phyloP scores from a whole-genome alignment of 768 basidiomycete species.

The Botryobasidium botryosum region DNA sequence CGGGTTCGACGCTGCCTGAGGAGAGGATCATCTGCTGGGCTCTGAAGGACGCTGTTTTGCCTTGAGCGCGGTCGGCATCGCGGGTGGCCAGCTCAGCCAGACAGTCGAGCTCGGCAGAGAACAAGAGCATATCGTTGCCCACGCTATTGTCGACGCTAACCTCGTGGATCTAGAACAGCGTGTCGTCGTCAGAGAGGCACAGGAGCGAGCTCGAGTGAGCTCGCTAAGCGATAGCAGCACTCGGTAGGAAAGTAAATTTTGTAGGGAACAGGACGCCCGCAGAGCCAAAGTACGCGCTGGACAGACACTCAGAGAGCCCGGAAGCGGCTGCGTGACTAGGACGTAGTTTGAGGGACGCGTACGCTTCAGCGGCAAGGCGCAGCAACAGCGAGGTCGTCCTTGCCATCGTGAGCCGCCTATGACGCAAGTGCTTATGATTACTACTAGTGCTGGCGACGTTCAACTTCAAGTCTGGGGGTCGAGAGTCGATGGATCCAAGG shows the following conservation, averaged over 20 bases:
- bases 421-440: too few relatives aligned
- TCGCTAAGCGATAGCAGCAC: constrained; percentile 4
- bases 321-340: too few relatives aligned
- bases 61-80: not conserved
- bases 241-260: constrained; percentile 10
- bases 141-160: constrained; percentile 18
- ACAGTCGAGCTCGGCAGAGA: constrained; percentile 5
- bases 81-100: not conserved
- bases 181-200: constrained; percentile 1
- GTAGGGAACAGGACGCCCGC: constrained; percentile 16
- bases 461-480: too few relatives aligned
- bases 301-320: too few relatives aligned
- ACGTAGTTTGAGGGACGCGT: too few relatives aligned
- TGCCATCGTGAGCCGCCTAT: too few relatives aligned
- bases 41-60: not conserved
- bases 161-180: constrained; percentile 21
- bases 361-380: too few relatives aligned
- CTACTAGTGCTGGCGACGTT: too few relatives aligned
- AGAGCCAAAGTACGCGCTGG: constrained; percentile 6
- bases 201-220: constrained; percentile 4
- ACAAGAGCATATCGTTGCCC: not conserved
- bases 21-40: not conserved
- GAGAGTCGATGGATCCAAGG: too few relatives aligned
- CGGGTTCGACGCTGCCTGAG: not conserved
- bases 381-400: too few relatives aligned